These are phyloP conservation scores for Aureobasidium leucospermi DNA, from an alignment of 2,329 filamentous ascomycete species.

Conservation along the genomic window DNA sequence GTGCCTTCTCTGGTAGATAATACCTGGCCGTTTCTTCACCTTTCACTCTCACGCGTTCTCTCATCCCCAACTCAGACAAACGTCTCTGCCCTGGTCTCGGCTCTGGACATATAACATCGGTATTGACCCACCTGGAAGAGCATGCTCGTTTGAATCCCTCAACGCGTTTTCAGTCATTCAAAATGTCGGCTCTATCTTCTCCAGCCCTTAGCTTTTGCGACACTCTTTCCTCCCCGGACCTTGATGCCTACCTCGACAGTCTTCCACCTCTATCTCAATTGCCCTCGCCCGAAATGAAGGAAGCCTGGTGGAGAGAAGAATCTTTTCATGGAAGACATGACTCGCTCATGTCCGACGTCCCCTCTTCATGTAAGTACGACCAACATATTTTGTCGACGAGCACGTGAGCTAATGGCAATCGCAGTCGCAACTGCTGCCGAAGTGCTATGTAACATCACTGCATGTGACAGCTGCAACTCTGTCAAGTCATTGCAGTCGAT, in stretches of 20 bases:
- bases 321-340: slow-evolving; percentile 18
- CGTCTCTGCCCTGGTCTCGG: slow-evolving; percentile 1
- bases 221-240: slow-evolving; percentile 25
- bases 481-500: slow-evolving; percentile 8
- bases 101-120: slow-evolving; percentile 5
- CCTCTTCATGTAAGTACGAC: neutral
- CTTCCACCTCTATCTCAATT: slow-evolving; percentile 24
- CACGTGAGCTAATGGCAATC: neutral
- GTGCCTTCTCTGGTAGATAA: slow-evolving; percentile 2
- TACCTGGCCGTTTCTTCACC: slow-evolving; percentile 9
- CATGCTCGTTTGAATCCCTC: slow-evolving; percentile 1
- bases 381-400: neutral
- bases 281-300: slow-evolving; percentile 24
- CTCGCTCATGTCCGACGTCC: slow-evolving; percentile 12
- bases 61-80: neutral
- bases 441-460: slow-evolving; percentile 2
- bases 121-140: slow-evolving; percentile 1
- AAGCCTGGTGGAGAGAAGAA: slow-evolving; percentile 19
- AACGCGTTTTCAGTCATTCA: neutral
- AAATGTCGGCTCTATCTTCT: slow-evolving; percentile 19
- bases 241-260: slow-evolving; percentile 26
- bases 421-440: slow-evolving; percentile 1
- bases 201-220: slow-evolving; percentile 26
- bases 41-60: neutral
- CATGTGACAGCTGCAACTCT: neutral